A percentile compares a stretch with the other conserved stretches of the same genome.
Conservation (phyloP, 2,329 filamentous ascomycete species). For the Claviceps maximensis region DNA sequence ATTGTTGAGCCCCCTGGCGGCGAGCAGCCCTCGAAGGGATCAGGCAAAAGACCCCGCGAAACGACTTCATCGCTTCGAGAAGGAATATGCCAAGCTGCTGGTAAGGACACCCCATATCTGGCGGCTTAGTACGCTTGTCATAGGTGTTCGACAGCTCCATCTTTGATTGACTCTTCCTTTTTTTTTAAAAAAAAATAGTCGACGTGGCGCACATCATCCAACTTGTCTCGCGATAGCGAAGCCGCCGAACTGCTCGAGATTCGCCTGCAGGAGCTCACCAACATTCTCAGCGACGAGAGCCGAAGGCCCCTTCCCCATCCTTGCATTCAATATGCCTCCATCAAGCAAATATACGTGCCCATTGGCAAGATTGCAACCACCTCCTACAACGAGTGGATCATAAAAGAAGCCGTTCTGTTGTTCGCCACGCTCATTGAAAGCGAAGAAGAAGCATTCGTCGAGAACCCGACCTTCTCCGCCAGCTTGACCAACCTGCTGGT, state of each 20-base stretch:
- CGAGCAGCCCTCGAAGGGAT: conserved; percentile 42
- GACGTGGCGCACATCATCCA: conserved; percentile 49
- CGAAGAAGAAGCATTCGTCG: conserved; percentile 89
- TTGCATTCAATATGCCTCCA: conserved; percentile 76
- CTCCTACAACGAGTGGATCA: conserved; percentile 72
- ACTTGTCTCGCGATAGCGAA: conserved; percentile 45
- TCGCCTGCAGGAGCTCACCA: conserved; percentile 49
- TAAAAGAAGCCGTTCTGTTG: conserved; percentile 71
- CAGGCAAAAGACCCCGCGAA: conserved; percentile 49
- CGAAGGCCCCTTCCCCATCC: conserved; percentile 80
- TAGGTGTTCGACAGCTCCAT: background rate
- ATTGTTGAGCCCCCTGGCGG: conserved; percentile 49
- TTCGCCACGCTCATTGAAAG: conserved; percentile 91
- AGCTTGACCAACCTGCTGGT: conserved; percentile 79
- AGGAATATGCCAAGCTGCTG: conserved; percentile 49
- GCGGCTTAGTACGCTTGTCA: background rate
- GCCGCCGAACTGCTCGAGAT: conserved; percentile 50
- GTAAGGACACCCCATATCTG: conserved; percentile 24
- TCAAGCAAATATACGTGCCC: conserved; percentile 78
- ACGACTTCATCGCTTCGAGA: conserved; percentile 53
- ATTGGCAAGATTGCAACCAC: conserved; percentile 80
- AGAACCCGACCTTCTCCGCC: conserved; percentile 72
- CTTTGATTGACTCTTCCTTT: background rate
- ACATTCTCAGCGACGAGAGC: conserved; percentile 77
- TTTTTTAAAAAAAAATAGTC: conserved; percentile 16